Percentiles rank a stretch among this genome's conserved stretches.
These are phyloP conservation scores for Cladophialophora psammophila DNA, from an alignment of 2,329 filamentous ascomycete genomes.

Conservation along the genomic window DNA sequence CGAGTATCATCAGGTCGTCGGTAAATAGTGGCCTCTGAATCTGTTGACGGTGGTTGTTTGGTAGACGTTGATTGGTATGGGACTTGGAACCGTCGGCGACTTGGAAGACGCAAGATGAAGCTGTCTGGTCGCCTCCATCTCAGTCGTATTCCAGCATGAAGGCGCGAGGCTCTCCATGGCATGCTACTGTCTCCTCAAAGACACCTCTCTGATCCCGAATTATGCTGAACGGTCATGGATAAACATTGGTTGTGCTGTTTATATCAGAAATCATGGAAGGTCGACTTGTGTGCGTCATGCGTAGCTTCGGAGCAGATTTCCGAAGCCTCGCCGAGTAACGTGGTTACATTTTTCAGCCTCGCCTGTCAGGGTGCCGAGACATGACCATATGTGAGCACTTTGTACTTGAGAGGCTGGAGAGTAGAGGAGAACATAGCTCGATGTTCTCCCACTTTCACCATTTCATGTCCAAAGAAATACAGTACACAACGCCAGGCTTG, in stretches of 20 bases:
- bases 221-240: not conserved
- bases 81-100: not conserved
- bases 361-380: not conserved
- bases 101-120: not conserved
- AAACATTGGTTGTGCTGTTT: not conserved
- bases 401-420: not conserved
- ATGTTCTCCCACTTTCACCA: not conserved
- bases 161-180: conserved; percentile 31
- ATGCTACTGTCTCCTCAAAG: conserved; percentile 25
- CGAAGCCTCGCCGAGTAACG: conserved; percentile 9
- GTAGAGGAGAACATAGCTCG: not conserved
- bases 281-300: conserved; percentile 5
- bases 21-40: conserved; percentile 1
- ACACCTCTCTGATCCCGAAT: not conserved
- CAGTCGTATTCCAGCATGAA: conserved; percentile 16
- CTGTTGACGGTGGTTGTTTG: conserved; percentile 1
- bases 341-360: not conserved
- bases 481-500: not conserved
- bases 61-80: conserved; percentile 9
- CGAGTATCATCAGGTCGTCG: not conserved
- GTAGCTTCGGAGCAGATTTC: conserved; percentile 8
- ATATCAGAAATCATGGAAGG: not conserved
- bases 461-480: not conserved
- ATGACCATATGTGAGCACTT: not conserved
- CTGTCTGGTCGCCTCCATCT: not conserved